Evolutionary conservation across 2,329 filamentous ascomycete species (phyloP), one percentile per base, ranked within the genome.

Genomic region (Rhexocercosporidium sp.): DNA sequence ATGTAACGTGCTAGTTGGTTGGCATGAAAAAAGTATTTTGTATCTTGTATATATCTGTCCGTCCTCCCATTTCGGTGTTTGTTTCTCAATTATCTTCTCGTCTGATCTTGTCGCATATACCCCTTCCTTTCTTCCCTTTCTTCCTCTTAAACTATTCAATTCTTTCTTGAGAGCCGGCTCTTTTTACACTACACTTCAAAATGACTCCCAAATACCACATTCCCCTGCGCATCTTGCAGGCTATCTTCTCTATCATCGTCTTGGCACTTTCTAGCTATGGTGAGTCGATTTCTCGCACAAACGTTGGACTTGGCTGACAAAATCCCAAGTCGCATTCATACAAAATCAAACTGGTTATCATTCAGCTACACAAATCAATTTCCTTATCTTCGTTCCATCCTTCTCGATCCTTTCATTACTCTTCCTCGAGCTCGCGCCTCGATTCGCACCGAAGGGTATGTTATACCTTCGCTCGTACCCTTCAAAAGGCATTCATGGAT

Each of bases 361-460:
- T 34, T 64, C 62, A 11, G 53, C 53, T 0, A 20, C 39, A 47
- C 51, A 64, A 49, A 64, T 64, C 18, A 57, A 57, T 6, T 57
- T 64, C 6, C 62, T 59, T 7, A 49, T 64, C 39, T 64, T 64
- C 41, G 18, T 44, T 11, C 25, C 62, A 14, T n/a, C 51, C 4
- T 64, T 57, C 27, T 64, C 62, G 29, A 46, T 64, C 18, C 7
- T 64, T 14, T 18, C 62, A n/a, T 14, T 64, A 11, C 51, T 64
- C 31, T 59, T 64, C n/a, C 46, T 64, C n/a, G 51, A 57, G 22
- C 25, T 64, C n/a, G 25, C 27, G 44, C 62, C 62, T 34, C 62
- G 25, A 16, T 25, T 64, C 37, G 31, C 51, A 18, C 51, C 51
- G 6, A 64, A 47, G 34, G 25, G 62, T 59, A 64, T 9, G 16